Base-by-base conservation (phyloP, 805 yeast species). In the Yarrowia bubula region DNA sequence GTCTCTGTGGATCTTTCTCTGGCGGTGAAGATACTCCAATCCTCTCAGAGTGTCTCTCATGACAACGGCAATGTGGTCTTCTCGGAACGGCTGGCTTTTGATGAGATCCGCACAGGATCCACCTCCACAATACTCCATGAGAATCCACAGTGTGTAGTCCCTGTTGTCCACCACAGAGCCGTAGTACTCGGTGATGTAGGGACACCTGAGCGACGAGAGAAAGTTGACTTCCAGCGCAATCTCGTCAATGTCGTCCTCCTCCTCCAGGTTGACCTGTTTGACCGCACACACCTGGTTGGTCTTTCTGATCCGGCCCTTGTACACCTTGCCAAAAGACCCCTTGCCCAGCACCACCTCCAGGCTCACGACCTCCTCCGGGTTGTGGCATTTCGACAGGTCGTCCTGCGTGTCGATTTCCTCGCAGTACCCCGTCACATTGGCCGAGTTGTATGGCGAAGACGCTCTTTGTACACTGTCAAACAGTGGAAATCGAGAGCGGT, bases 51-150 rank as follows among this genome's bases (percentile, higher is more conserved):
- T 85, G 55, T 85, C 88, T 65, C 84, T 76, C 64, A 88, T 77
- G 17, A 93, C 84, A 67, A 79, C 84, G 0, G 88, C 81, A 6
- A 86, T 86, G 8, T 82, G 79, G 9, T 80, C 81, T 70, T 91
- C 96, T 17, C 76, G 76, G 47, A 92, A 75, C 38, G 82, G 85
- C 0, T 98, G 98, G 62, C 79, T 78, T 42, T 62, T 66, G 61
- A 65, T 22, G 64, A 75, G 43, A 71, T 89, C 96, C 1, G 88
- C 82, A 75, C 96, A 89, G 1, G 97, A 90, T 0, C 98, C 97
- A 33, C 96, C 98, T 11, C 95, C 97, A 76, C 99, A 95, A 73
- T 83, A 91, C 74, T 93, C 99, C 97, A 95, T 90, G 6, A 87
- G 87, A 51, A 93, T 89, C 87, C 92, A 92, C 85, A 95, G 84